Percentiles rank a stretch among this genome's conserved stretches.
Evolutionary conservation across 768 basidiomycete genomes (phyloP).

Genomic region (Tremella mesenterica): DNA sequence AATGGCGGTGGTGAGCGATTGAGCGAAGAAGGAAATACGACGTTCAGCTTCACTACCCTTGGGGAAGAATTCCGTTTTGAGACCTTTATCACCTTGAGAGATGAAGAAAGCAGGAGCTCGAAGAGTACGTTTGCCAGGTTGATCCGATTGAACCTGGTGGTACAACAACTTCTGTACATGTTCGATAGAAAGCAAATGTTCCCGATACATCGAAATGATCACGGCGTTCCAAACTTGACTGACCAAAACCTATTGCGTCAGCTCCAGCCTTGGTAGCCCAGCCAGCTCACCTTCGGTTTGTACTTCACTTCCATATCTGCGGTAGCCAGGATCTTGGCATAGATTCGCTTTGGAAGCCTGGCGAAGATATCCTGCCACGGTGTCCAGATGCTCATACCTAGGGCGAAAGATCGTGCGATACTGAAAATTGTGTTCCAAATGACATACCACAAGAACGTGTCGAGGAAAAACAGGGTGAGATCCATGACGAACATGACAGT

Average conservation of each 20-base stretch:
- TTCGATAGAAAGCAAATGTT: slow-evolving; percentile 95
- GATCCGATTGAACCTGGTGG: slow-evolving; percentile 86
- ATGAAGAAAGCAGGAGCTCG: slow-evolving; percentile 98
- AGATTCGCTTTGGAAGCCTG: slow-evolving; percentile 90
- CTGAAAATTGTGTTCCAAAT: slow-evolving; percentile 93
- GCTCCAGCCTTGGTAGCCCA: too few relatives aligned
- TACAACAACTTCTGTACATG: slow-evolving; percentile 97
- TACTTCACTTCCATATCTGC: slow-evolving; percentile 96
- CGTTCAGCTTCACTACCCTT: slow-evolving; percentile 89
- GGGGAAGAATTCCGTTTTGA: slow-evolving; percentile 87
- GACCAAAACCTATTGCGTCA: slow-evolving; percentile 71
- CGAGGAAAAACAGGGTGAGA: slow-evolving; percentile 90
- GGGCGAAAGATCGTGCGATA: slow-evolving; percentile 60
- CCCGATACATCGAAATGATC: slow-evolving; percentile 99
- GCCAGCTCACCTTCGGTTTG: slow-evolving; percentile 79
- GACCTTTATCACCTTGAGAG: slow-evolving; percentile 78
- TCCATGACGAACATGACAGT: slow-evolving; percentile 99
- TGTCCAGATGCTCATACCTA: slow-evolving; percentile 96
- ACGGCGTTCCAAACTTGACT: slow-evolving; percentile 99
- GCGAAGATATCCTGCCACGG: slow-evolving; percentile 98
- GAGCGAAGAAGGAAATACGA: slow-evolving; percentile 96
- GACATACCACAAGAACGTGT: slow-evolving; percentile 99
- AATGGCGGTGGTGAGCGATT: slow-evolving; percentile 88
- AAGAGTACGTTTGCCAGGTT: slow-evolving; percentile 81
- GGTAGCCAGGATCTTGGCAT: slow-evolving; percentile 87